Base-by-base conservation (phyloP, 345 rosid genomes). In the Orychophragmus violaceus region DNA sequence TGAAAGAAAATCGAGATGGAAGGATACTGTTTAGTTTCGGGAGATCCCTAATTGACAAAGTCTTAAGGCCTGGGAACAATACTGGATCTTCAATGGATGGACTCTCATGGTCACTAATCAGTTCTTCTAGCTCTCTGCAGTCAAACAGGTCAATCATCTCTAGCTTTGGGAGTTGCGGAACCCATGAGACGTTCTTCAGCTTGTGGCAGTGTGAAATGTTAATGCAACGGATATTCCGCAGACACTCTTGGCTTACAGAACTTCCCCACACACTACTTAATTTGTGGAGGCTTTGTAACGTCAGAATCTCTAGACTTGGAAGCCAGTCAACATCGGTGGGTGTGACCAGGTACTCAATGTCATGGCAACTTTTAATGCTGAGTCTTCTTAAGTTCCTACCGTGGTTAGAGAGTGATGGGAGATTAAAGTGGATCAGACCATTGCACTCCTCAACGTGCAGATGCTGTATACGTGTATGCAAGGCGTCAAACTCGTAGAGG, bases 321-420 rank as follows among this genome's bases (percentile, higher is more conserved):
- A 83, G 63, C 83, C 87, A 81, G n/a, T 59, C 77, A 44, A 24
- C 74, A 21, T 51, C 69, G 44, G 70, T 49, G 19, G 75, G 68
- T 49, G 78, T 73, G 58, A 48, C 66, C 52, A 83, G 60, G 66
- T 72, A 77, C 61, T 75, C 60, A 27, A 83, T 50, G 59, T 79
- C 82, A 66, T 69, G 53, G 28, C 84, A 83, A 59, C 71, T 74
- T 19, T 75, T 81, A 53, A 83, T 69, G 71, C 82, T 79, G 12
- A 83, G 83, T 68, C 84, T 77, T 77, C 84, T 79, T 62, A 83
- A 36, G 53, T 21, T 75, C 66, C 64, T 59, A 45, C 87, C 79
- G 18, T 66, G 74, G 50, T 50, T 67, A 54, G 64, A 16, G 23
- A 65, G 69, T 42, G 81, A 71, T 35, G 70, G 30, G 8, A 83